Percentiles rank a stretch among this genome's conserved stretches.
These are phyloP conservation scores for Nicotiana knightiana DNA, from an alignment of 257 asterid genomes.

Conservation along the genomic window DNA sequence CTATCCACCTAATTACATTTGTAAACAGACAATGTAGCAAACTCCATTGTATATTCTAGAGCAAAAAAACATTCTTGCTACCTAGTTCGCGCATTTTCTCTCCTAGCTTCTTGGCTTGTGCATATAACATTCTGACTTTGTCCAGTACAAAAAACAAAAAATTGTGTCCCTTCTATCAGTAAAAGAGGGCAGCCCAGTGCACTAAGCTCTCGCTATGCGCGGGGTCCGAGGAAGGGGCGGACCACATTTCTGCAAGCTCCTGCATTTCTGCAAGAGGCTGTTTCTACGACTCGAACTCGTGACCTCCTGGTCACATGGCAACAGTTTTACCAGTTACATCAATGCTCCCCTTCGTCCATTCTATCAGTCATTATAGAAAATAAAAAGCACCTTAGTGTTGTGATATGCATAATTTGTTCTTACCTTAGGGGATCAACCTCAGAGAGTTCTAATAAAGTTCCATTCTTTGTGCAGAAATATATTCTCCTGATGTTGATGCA, in stretches of 20 bases:
- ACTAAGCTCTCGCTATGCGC: too few relatives aligned
- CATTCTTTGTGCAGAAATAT: conserved; percentile 58
- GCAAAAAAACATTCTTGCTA: too few relatives aligned
- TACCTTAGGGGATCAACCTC: conserved; percentile 61
- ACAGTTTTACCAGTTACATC: too few relatives aligned
- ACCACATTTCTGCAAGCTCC: too few relatives aligned
- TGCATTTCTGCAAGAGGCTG: too few relatives aligned
- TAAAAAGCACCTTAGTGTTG: background rate
- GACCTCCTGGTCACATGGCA: too few relatives aligned
- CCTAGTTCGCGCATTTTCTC: background rate
- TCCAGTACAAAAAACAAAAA: background rate
- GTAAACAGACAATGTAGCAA: background rate
- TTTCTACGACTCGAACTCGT: too few relatives aligned
- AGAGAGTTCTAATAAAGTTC: conserved; percentile 50
- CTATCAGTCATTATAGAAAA: background rate
- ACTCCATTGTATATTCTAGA: too few relatives aligned
- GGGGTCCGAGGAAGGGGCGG: too few relatives aligned
- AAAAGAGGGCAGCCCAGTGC: too few relatives aligned
- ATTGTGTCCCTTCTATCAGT: background rate
- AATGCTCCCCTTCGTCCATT: too few relatives aligned
- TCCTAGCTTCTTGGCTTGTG: background rate
- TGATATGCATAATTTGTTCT: conserved; percentile 7
- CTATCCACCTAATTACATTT: conserved; percentile 48
- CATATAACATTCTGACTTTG: background rate
- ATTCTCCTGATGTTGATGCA: conserved; percentile 50